Evolutionary conservation across 1,139 yeast species (phyloP), one percentile per base, ranked within the genome.

Genomic region (Yamadazyma trypodendri): DNA sequence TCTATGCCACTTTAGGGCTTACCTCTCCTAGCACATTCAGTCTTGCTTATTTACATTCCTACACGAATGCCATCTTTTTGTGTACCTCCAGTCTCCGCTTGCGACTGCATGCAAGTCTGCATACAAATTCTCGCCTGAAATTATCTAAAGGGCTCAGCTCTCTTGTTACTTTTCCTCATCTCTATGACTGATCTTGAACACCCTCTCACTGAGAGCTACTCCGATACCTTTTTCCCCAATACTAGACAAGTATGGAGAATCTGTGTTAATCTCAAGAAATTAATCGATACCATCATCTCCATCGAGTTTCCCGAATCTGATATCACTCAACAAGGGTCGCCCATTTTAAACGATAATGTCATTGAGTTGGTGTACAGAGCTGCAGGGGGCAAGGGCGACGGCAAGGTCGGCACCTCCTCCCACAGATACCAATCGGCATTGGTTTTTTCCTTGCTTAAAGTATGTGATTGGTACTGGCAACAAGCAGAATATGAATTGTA

Each of bases 371-470:
- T 81, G 1, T 71, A 76, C 40, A 72, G 72, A 31, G 94, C 96
- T 2, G 95, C 95, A 14, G 95, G 95, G 9, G 96, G 96, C 14
- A 71, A 73, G 40, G 85, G 87, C 3, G 61, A 73, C 32, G 87
- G 90, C 12, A 60, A 66, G 37, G 49, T 54, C 10, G 84, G 81
- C 1, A 63, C 83, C 0, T 70, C 84, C 3, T 68, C 82, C 1
- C 68, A 73, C 49, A 77, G 79, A 51, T 87, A 85, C 55, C 76
- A 83, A 37, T 83, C 90, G 0, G 70, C 78, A 18, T 58, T 87
- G 36, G 70, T 85, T 2, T 88, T 84, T 60, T 80, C 85, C 36
- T 65, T 88, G 41, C 63, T 88, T 43, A 81, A 78, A 49, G 92
- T 85, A n/a, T 75, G 84, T 36, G 77, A 74, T 25, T 88, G 96